Evolutionary conservation across 495 filamentous ascomycete genomes (phyloP), one percentile per base, ranked within the genome.

Genomic region (Rostrohypoxylon terebratum): DNA sequence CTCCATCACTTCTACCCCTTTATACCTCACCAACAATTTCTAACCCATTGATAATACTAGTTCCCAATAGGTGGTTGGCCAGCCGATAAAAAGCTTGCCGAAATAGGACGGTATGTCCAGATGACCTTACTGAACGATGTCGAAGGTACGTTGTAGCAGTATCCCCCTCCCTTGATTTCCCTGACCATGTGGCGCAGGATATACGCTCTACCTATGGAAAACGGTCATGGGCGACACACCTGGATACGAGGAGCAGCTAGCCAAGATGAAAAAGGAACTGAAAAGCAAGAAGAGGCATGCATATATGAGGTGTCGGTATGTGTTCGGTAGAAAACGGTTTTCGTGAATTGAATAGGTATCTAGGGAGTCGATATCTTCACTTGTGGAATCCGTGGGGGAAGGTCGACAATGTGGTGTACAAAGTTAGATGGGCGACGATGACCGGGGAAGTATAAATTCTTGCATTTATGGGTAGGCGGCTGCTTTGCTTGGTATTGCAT

Each of bases 31-130:
- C 1, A 7, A 14, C 1, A 11, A 10, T n/a, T 28, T 33, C 55
- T 67, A 44, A 67, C 34, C 16, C 28, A 2, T 38, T 5, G 31
- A 13, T 40, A 23, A 54, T 40, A 40, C 18, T 5, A 74, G 73
- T 67, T 72, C 25, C 73, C 73, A n/a, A 16, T 75, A 10, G 69
- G 69, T 11, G 64, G 59, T 11, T 75, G 73, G 73, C 68, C 73
- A 16, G 54, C 84, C 36, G 77, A 80, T 18, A 84, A 85, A 50
- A 83, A 84, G 23, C 91, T 94, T 66, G 91, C 89, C 0, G 65
- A 75, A n/a, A 61, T 73, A n/a, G 73, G 73, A 8, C 69, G 69
- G 44, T 75, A 72, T 28, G 69, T 73, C 9, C 61, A 66, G 47
- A 23, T 73, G 18, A 70, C 73, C 36, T 38, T 75, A 54, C 45